phyloP scores from a whole-genome alignment of 1,284 basidiomycete species.

The Coniferiporia weirii region DNA sequence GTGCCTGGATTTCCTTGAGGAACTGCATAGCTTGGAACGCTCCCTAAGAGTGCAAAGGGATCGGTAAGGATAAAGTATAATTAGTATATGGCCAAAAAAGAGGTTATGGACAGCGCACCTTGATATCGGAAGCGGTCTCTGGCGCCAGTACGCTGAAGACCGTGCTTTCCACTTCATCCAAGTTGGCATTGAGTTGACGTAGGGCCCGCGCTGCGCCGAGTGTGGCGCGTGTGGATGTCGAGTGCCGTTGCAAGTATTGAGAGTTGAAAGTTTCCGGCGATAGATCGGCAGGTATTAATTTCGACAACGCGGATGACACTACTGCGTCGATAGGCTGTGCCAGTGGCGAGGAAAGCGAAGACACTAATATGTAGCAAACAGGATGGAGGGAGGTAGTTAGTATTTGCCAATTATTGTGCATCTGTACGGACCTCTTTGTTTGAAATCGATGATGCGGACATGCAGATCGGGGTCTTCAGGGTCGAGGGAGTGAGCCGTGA shows the following conservation, averaged over 20 bases:
- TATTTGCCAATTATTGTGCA: not conserved
- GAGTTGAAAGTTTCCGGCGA: slow-evolving; percentile 66
- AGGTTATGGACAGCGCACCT: slow-evolving; percentile 36
- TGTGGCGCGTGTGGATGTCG: slow-evolving; percentile 45
- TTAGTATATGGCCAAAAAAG: not conserved
- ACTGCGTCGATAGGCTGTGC: slow-evolving; percentile 41
- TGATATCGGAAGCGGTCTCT: slow-evolving; percentile 41
- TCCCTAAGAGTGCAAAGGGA: slow-evolving; percentile 31
- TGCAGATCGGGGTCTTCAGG: slow-evolving; percentile 66
- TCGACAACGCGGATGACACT: slow-evolving; percentile 40
- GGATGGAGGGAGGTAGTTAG: slow-evolving; percentile 3
- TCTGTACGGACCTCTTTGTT: slow-evolving; percentile 41
- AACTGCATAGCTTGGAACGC: slow-evolving; percentile 43
- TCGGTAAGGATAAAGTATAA: not conserved
- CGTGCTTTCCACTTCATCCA: slow-evolving; percentile 54
- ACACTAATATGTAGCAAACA: slow-evolving; percentile 29
- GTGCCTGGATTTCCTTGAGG: slow-evolving; percentile 44
- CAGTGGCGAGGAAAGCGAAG: slow-evolving; percentile 35
- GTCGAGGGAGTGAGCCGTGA: slow-evolving; percentile 52
- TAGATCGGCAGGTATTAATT: slow-evolving; percentile 52
- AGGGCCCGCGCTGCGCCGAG: slow-evolving; percentile 58
- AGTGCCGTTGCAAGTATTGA: slow-evolving; percentile 65
- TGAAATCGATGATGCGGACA: slow-evolving; percentile 63
- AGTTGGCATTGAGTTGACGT: slow-evolving; percentile 39
- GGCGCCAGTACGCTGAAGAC: slow-evolving; percentile 48